Conservation (phyloP, 495 filamentous ascomycete species). For the Penicillium lividum region DNA sequence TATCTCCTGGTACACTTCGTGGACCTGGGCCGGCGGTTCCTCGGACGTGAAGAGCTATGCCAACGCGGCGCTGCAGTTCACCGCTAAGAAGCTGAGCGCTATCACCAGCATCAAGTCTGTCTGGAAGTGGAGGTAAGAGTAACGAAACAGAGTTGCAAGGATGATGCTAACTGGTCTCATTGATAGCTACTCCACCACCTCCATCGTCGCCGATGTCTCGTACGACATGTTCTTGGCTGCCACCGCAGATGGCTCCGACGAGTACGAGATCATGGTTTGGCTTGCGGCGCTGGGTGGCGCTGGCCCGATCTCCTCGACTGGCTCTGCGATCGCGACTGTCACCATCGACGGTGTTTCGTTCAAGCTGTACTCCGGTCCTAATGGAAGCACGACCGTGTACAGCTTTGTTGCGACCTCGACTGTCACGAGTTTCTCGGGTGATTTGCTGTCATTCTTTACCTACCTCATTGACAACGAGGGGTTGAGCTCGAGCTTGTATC, state of each 20-base stretch:
- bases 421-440: conserved; percentile 54
- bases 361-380: conserved; percentile 58
- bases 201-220: conserved; percentile 61
- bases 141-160: neutral
- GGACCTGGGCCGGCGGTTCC: conserved; percentile 55
- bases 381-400: conserved; percentile 58
- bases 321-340: conserved; percentile 52
- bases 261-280: conserved; percentile 77
- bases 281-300: conserved; percentile 61
- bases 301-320: conserved; percentile 61
- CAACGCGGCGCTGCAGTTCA: conserved; percentile 50
- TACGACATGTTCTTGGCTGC: conserved; percentile 65
- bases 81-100: conserved; percentile 46
- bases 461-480: conserved; percentile 55
- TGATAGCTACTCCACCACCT: conserved; percentile 54
- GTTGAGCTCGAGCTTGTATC: conserved; percentile 51
- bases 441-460: conserved; percentile 56
- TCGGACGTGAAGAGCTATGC: conserved; percentile 62
- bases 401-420: conserved; percentile 57
- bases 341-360: conserved; percentile 53
- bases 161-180: neutral
- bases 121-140: conserved; percentile 54
- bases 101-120: conserved; percentile 52
- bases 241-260: conserved; percentile 40
- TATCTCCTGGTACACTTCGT: conserved; percentile 58